Conservation (phyloP, 73 alveolate species). For the Uronychia setigera region DNA sequence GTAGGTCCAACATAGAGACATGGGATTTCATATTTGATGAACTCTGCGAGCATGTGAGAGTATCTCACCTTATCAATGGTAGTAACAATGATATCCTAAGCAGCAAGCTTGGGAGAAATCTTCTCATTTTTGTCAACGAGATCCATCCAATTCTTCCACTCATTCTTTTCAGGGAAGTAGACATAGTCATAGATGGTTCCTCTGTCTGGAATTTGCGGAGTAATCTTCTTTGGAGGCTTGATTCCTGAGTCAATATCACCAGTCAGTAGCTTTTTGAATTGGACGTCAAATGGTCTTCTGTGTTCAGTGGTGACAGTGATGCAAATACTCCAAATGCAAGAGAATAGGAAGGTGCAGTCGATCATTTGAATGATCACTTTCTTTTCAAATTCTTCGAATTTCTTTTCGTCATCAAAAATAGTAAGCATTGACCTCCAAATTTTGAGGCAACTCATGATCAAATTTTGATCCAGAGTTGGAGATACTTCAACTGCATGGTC, state of each 20-base stretch:
- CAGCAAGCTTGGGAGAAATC: constrained; percentile 87
- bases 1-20: constrained; percentile 99
- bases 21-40: constrained; percentile 87
- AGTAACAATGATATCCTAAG: constrained; percentile 97
- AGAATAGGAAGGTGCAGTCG: constrained; percentile 91
- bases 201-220: constrained; percentile 92
- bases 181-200: constrained; percentile 97
- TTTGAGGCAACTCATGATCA: constrained; percentile 63
- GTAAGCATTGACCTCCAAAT: constrained; percentile 78
- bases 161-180: constrained; percentile 90
- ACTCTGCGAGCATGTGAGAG: constrained; percentile 78
- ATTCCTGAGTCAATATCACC: constrained; percentile 84
- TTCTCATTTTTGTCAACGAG: constrained; percentile 78
- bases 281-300: constrained; percentile 90
- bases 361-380: constrained; percentile 77
- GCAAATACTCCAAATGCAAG: constrained; percentile 98
- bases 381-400: constrained; percentile 52
- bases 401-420: constrained; percentile 78
- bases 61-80: constrained; percentile 98
- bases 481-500: constrained; percentile 68
- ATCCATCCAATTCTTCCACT: constrained; percentile 97
- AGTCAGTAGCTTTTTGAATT: constrained; percentile 88
- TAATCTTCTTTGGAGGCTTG: constrained; percentile 90
- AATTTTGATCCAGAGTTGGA: constrained; percentile 82
- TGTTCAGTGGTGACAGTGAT: constrained; percentile 92